Evolutionary conservation across 331 rosid genomes (phyloP).

Genomic region (Acacia concinna): DNA sequence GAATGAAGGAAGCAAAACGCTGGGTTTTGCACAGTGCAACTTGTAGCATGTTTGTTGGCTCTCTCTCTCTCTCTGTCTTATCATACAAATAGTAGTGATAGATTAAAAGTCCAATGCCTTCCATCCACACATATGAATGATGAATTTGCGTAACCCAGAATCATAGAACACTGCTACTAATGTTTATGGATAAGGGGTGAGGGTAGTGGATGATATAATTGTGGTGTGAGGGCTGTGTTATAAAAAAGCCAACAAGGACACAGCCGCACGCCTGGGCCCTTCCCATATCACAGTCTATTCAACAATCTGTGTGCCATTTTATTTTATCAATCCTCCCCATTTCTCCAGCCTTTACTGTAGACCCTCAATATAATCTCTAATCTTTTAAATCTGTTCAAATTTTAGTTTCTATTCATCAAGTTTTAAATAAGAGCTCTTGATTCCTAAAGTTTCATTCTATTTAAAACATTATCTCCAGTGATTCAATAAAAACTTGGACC

Average conservation of each 20-base stretch:
- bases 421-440: too few species aligned
- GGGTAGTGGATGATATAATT: constrained; percentile 1
- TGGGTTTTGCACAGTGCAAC: not conserved
- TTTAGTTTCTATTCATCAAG: too few species aligned
- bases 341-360: not conserved
- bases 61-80: not conserved
- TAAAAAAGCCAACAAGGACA: not conserved
- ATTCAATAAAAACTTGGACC: too few species aligned
- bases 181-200: not conserved
- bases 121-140: not conserved
- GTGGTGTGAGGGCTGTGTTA: not conserved
- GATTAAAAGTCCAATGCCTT: not conserved
- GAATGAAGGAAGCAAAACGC: not conserved
- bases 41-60: too few species aligned
- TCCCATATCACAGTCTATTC: not conserved
- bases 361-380: too few species aligned
- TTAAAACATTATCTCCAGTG: too few species aligned
- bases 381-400: too few species aligned
- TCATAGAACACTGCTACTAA: not conserved
- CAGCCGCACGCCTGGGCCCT: constrained; percentile 2
- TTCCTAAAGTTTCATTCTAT: too few species aligned
- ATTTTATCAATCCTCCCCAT: not conserved
- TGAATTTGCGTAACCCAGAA: not conserved
- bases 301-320: not conserved
- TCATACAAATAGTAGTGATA: not conserved